Evolutionary conservation across 2,329 filamentous ascomycete species (phyloP).

Genomic region (Domatiomyces globalis): DNA sequence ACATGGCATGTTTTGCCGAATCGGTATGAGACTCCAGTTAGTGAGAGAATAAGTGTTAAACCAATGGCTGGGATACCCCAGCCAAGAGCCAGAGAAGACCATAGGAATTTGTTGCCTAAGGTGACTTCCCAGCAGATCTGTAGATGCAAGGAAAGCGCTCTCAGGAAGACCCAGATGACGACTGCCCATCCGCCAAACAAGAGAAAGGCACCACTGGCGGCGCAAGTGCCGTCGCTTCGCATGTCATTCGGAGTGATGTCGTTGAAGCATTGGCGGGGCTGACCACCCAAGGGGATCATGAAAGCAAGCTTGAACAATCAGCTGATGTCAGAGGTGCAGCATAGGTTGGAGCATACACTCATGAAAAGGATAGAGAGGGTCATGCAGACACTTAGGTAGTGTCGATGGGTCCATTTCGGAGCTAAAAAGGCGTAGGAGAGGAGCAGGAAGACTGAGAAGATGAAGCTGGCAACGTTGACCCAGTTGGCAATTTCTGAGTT

Average conservation of each 20-base stretch:
- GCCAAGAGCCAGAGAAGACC: slow-evolving; percentile 61
- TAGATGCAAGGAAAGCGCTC: slow-evolving; percentile 80
- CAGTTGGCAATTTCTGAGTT: slow-evolving; percentile 61
- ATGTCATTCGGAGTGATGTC: slow-evolving; percentile 88
- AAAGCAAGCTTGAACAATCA: slow-evolving; percentile 56
- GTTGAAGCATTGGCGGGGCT: slow-evolving; percentile 73
- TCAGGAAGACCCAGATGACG: slow-evolving; percentile 80
- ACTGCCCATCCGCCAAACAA: slow-evolving; percentile 74
- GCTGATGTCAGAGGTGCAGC: not conserved
- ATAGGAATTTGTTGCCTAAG: slow-evolving; percentile 80
- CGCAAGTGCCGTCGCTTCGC: slow-evolving; percentile 66
- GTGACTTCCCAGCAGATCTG: slow-evolving; percentile 97
- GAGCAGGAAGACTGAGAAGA: slow-evolving; percentile 61
- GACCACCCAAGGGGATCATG: slow-evolving; percentile 67
- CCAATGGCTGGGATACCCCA: slow-evolving; percentile 73
- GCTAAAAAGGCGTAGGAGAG: slow-evolving; percentile 68
- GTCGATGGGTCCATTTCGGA: slow-evolving; percentile 74
- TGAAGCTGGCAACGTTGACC: slow-evolving; percentile 61
- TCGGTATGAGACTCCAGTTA: slow-evolving; percentile 87
- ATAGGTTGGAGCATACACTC: slow-evolving; percentile 45
- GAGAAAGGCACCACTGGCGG: slow-evolving; percentile 73
- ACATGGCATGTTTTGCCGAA: slow-evolving; percentile 89
- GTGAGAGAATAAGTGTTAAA: slow-evolving; percentile 58
- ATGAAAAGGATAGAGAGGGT: slow-evolving; percentile 62
- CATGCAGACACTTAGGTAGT: slow-evolving; percentile 84